Evolutionary conservation across 2,329 filamentous ascomycete genomes (phyloP).

Genomic region (Aureobasidium mangrovei): DNA sequence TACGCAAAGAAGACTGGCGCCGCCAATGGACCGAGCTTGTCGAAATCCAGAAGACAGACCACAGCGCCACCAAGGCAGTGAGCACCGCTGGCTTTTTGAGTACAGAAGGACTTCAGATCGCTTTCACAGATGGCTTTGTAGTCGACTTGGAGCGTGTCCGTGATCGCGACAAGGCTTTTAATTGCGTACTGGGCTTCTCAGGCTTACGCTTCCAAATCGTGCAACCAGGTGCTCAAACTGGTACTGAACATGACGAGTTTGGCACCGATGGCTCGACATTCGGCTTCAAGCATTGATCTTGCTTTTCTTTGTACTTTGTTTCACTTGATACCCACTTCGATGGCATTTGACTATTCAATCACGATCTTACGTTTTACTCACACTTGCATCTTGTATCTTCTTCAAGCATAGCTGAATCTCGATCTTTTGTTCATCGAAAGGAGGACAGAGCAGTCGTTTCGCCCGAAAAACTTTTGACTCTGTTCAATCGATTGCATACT

Average conservation of each 20-base stretch:
- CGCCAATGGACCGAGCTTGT: constrained; percentile 21
- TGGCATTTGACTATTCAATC: too few relatives aligned
- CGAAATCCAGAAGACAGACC: constrained; percentile 22
- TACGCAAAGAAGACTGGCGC: constrained; percentile 20
- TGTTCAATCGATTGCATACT: too few relatives aligned
- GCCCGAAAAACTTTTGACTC: too few relatives aligned
- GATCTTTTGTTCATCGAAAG: too few relatives aligned
- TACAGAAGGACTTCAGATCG: constrained; percentile 1
- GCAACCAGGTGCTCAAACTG: neutral
- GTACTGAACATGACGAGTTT: neutral
- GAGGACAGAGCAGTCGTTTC: too few relatives aligned
- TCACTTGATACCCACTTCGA: too few relatives aligned
- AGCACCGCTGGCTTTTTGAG: constrained; percentile 11
- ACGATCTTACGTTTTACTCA: too few relatives aligned
- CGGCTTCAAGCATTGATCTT: neutral
- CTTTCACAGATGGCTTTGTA: constrained; percentile 9
- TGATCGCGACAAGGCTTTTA: constrained; percentile 29
- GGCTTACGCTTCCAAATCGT: constrained; percentile 28
- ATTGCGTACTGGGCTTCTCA: constrained; percentile 30
- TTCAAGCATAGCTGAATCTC: too few relatives aligned
- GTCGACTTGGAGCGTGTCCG: constrained; percentile 23
- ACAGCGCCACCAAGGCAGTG: neutral
- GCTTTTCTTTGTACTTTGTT: neutral
- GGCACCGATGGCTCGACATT: neutral
- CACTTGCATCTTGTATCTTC: too few relatives aligned